A percentile compares a stretch with the other conserved stretches of the same genome.
Conservation (phyloP, 2,329 filamentous ascomycete genomes). For the Scedosporium dehoogii region DNA sequence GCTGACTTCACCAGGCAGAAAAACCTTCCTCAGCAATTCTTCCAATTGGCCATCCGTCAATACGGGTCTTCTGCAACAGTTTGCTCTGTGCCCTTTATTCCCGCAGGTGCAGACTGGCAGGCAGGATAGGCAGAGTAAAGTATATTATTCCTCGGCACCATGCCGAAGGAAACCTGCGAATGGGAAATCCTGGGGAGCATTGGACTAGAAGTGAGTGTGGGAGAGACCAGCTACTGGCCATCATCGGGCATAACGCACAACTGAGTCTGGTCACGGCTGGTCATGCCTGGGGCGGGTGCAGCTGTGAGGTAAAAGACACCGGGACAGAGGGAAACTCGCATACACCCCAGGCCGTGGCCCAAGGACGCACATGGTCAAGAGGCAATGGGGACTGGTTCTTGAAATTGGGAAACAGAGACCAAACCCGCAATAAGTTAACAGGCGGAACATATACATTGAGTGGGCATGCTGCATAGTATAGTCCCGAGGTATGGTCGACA, state of each 20-base stretch:
- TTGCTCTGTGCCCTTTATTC: background rate
- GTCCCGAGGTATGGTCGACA: background rate
- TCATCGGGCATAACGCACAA: too few relatives aligned
- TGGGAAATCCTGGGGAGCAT: too few relatives aligned
- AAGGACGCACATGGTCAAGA: background rate
- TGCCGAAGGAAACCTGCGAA: background rate
- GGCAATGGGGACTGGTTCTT: background rate
- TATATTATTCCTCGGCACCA: background rate
- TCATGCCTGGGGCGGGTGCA: too few relatives aligned
- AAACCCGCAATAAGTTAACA: background rate
- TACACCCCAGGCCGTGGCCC: background rate
- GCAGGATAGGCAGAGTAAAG: background rate
- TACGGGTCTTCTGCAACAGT: background rate
- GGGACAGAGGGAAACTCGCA: too few relatives aligned
- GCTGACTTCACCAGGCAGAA: conserved; percentile 1
- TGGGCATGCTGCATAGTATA: background rate
- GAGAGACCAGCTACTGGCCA: too few relatives aligned
- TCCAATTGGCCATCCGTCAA: background rate
- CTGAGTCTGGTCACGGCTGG: too few relatives aligned
- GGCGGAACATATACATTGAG: background rate
- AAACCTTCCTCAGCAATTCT: background rate
- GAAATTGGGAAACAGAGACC: background rate
- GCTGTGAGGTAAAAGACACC: too few relatives aligned
- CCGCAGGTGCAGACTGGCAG: background rate
- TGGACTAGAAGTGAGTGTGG: too few relatives aligned